Conservation (phyloP, 179 eudicot genomes). For the Actinidia arguta region DNA sequence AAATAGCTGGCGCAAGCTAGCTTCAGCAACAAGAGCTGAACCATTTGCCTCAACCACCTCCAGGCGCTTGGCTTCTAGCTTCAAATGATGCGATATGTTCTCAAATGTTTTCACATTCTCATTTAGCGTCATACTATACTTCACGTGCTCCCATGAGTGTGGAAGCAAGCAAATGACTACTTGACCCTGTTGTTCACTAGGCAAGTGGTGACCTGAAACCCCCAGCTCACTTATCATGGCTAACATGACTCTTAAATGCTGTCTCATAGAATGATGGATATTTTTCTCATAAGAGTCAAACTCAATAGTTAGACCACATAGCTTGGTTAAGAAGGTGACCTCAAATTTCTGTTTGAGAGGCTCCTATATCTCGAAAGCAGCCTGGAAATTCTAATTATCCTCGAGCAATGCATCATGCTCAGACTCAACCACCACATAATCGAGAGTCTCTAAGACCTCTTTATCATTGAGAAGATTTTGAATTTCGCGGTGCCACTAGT, state of each 20-base stretch:
- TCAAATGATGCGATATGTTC: not conserved
- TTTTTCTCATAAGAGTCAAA: too few relatives aligned
- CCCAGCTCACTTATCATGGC: not conserved
- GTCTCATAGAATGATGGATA: too few relatives aligned
- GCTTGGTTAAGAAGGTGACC: not conserved
- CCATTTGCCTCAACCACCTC: not conserved
- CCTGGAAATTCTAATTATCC: not conserved
- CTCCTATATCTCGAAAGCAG: not conserved
- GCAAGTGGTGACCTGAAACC: not conserved
- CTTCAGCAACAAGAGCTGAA: not conserved
- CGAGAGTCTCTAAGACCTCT: not conserved
- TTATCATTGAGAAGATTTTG: not conserved
- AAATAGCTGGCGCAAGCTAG: not conserved
- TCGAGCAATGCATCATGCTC: not conserved
- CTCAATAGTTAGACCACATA: not conserved
- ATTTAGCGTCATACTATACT: not conserved
- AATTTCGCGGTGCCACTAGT: not conserved
- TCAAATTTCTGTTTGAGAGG: not conserved
- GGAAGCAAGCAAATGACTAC: not conserved
- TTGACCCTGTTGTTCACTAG: not conserved
- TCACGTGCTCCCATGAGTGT: not conserved
- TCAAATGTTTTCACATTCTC: not conserved
- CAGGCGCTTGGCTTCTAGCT: not conserved
- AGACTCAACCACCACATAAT: not conserved
- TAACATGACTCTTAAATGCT: not conserved